These are phyloP conservation scores for Salix udensis DNA, from an alignment of 345 rosid genomes.

Conservation along the genomic window DNA sequence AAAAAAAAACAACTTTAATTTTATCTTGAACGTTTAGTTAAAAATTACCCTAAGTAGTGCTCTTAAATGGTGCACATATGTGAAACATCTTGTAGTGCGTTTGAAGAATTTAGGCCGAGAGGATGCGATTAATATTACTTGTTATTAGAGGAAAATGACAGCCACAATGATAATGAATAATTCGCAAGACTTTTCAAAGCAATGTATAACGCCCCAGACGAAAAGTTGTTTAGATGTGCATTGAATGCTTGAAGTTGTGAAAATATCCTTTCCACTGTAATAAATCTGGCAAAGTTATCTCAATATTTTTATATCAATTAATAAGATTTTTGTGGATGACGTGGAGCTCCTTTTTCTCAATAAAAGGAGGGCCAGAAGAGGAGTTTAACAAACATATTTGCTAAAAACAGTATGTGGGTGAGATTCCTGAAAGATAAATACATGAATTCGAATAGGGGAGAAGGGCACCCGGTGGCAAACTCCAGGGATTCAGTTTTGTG, in stretches of 20 bases:
- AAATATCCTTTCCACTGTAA: not conserved
- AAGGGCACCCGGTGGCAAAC: no score
- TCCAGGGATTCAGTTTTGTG: no score
- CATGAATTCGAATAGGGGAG: no score
- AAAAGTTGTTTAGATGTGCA: not conserved
- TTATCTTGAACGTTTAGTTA: no score
- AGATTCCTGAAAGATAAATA: no score
- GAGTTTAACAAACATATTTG: not conserved
- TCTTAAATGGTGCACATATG: not conserved
- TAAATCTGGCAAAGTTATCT: not conserved
- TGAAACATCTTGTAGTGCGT: not conserved
- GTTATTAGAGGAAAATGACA: not conserved
- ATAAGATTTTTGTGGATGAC: no score
- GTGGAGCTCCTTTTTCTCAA: not conserved
- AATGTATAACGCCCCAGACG: not conserved
- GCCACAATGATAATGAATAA: not conserved
- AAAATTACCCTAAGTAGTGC: not conserved
- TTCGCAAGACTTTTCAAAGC: not conserved
- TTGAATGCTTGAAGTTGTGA: not conserved
- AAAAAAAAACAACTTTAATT: not conserved
- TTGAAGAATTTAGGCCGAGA: not conserved
- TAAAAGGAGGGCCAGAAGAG: not conserved
- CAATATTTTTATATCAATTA: no score
- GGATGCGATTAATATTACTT: not conserved
- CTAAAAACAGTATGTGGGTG: no score